Evolutionary conservation across 2,329 filamentous ascomycete genomes (phyloP).

Genomic region (Sordariomycetes sp.): DNA sequence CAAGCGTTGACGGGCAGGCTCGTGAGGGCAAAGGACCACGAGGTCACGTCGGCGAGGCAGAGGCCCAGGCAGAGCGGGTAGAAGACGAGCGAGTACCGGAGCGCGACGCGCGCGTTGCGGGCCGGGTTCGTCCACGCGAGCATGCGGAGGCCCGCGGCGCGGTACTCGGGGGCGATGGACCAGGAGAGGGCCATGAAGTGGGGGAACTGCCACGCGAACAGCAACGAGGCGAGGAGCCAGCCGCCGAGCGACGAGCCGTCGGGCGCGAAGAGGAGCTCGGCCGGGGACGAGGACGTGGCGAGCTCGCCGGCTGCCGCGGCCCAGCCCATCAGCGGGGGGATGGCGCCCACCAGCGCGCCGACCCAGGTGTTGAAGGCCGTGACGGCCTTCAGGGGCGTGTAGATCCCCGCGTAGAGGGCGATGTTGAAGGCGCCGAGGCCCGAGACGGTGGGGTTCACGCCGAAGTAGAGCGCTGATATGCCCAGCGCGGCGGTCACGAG

Average conservation of each 20-base stretch:
- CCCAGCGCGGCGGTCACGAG: slow-evolving; percentile 57
- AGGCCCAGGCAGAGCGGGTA: slow-evolving; percentile 75
- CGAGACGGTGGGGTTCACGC: slow-evolving; percentile 88
- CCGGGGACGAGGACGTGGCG: slow-evolving; percentile 63
- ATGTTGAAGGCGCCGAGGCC: slow-evolving; percentile 79
- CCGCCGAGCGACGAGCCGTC: slow-evolving; percentile 58
- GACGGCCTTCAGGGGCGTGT: slow-evolving; percentile 84
- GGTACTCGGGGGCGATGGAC: slow-evolving; percentile 82
- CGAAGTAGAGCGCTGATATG: slow-evolving; percentile 63
- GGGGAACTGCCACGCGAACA: slow-evolving; percentile 96
- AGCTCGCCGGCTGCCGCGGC: slow-evolving; percentile 84
- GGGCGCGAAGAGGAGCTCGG: slow-evolving; percentile 57
- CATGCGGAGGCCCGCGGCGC: slow-evolving; percentile 54
- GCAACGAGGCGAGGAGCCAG: slow-evolving; percentile 72
- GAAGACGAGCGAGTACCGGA: slow-evolving; percentile 76
- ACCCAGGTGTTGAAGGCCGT: slow-evolving; percentile 89
- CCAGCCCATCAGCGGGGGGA: slow-evolving; percentile 97
- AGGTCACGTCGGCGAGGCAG: slow-evolving; percentile 68
- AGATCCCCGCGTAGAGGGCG: slow-evolving; percentile 75
- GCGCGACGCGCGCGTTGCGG: slow-evolving; percentile 72
- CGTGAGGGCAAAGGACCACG: slow-evolving; percentile 71
- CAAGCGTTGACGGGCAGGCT: slow-evolving; percentile 76
- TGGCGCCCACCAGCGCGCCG: slow-evolving; percentile 81
- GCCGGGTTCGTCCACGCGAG: slow-evolving; percentile 78
- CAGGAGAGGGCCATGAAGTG: slow-evolving; percentile 95